These are phyloP conservation scores for Fusarium sp. DNA, from an alignment of 2,329 filamentous ascomycete species.

Conservation along the genomic window DNA sequence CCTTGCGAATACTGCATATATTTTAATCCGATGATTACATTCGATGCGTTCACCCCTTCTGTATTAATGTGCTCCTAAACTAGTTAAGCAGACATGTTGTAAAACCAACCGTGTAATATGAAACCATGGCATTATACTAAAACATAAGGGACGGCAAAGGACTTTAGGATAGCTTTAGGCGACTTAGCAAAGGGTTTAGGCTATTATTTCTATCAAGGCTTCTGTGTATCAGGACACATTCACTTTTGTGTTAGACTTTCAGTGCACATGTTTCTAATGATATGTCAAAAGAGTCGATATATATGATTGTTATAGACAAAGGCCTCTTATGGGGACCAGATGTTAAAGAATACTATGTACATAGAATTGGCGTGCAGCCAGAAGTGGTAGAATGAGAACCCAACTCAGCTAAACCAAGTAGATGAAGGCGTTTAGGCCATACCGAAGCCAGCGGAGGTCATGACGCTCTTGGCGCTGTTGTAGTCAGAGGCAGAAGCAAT, in stretches of 20 bases:
- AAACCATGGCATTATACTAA: too few species aligned
- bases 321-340: slow-evolving; percentile 1
- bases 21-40: background rate
- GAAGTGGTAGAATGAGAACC: background rate
- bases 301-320: slow-evolving; percentile 31
- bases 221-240: too few species aligned
- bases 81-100: background rate
- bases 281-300: slow-evolving; percentile 10
- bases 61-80: background rate
- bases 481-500: slow-evolving; percentile 59
- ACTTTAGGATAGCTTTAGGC: too few species aligned
- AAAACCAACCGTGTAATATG: too few species aligned
- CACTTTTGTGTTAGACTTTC: background rate
- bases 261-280: background rate
- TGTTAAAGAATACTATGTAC: slow-evolving; percentile 33
- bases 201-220: too few species aligned
- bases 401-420: background rate
- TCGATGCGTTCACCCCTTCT: background rate
- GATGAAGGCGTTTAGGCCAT: slow-evolving; percentile 50
- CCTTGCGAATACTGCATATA: background rate
- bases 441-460: slow-evolving; percentile 60
- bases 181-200: too few species aligned
- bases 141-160: too few species aligned
- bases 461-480: slow-evolving; percentile 53
- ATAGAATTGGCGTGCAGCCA: slow-evolving; percentile 29